These are phyloP conservation scores for Candida sp. DNA, from an alignment of 1,139 yeast species.

Conservation along the genomic window DNA sequence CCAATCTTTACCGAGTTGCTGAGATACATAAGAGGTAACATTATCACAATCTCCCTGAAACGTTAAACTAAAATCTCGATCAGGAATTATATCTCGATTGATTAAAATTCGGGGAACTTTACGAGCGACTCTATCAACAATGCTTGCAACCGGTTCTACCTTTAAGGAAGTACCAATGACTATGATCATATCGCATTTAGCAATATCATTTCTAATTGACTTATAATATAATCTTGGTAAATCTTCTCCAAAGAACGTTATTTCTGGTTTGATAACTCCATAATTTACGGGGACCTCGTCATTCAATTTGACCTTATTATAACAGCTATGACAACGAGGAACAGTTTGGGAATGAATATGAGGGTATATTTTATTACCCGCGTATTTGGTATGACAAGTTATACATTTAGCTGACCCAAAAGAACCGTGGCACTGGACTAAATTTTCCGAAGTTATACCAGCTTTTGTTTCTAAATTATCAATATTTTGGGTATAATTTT, in stretches of 20 bases:
- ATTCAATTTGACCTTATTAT: conserved; percentile 35
- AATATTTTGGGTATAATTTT: conserved; percentile 94
- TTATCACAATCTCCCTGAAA: conserved; percentile 88
- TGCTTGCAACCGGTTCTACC: conserved; percentile 95
- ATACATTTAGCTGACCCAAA: conserved; percentile 90
- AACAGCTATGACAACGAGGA: conserved; percentile 74
- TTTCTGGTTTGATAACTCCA: conserved; percentile 95
- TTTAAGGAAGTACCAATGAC: conserved; percentile 93
- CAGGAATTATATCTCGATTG: conserved; percentile 76
- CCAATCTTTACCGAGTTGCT: conserved; percentile 56
- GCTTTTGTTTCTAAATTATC: conserved; percentile 88
- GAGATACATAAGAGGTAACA: conserved; percentile 65
- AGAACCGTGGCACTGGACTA: conserved; percentile 96
- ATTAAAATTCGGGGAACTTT: conserved; percentile 81
- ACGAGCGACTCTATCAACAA: conserved; percentile 70
- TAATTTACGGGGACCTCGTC: conserved; percentile 38
- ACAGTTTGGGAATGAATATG: conserved; percentile 59
- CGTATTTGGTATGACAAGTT: conserved; percentile 67
- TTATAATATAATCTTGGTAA: conserved; percentile 75
- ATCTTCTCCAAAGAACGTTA: conserved; percentile 91
- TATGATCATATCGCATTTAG: conserved; percentile 73
- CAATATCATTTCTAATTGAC: conserved; percentile 53
- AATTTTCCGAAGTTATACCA: conserved; percentile 65
- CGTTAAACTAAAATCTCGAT: conserved; percentile 77
- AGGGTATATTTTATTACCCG: conserved; percentile 65